Evolutionary conservation across 2,329 filamentous ascomycete species (phyloP).

Genomic region (Penicillium hesseltinei): DNA sequence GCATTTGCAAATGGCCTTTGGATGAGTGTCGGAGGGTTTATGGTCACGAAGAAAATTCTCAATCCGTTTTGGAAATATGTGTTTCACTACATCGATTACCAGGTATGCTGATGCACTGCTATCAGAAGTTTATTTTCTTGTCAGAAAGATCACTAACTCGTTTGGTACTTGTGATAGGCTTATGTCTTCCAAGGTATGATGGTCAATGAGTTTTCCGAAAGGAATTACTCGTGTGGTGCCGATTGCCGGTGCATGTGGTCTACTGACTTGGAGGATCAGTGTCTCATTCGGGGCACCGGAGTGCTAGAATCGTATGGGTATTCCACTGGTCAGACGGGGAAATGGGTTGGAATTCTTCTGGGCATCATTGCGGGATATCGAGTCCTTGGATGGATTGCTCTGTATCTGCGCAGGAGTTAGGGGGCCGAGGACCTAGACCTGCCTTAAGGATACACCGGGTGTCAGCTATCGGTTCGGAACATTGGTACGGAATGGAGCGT

Average conservation of each 20-base stretch:
- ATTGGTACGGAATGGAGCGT: neutral
- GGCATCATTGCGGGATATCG: conserved; percentile 73
- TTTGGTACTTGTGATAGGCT: conserved; percentile 34
- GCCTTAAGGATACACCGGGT: neutral
- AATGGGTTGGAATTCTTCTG: conserved; percentile 75
- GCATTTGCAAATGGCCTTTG: conserved; percentile 86
- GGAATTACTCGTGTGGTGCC: conserved; percentile 61
- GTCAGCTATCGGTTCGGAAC: neutral
- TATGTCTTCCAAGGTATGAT: conserved; percentile 93
- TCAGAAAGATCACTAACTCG: neutral
- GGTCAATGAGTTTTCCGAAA: conserved; percentile 75
- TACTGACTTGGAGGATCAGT: conserved; percentile 60
- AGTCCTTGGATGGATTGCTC: conserved; percentile 63
- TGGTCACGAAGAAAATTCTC: conserved; percentile 68
- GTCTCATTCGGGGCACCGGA: conserved; percentile 67
- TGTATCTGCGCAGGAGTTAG: conserved; percentile 34
- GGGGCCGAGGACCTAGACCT: neutral
- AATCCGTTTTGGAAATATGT: conserved; percentile 86
- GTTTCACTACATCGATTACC: conserved; percentile 87
- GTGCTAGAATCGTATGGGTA: conserved; percentile 72
- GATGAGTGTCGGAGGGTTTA: conserved; percentile 83
- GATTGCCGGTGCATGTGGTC: conserved; percentile 70
- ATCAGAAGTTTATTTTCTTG: neutral
- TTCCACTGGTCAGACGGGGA: conserved; percentile 58
- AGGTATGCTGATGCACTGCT: conserved; percentile 41